phyloP scores from a whole-genome alignment of 805 yeast species.

The Candida vaughaniae region DNA sequence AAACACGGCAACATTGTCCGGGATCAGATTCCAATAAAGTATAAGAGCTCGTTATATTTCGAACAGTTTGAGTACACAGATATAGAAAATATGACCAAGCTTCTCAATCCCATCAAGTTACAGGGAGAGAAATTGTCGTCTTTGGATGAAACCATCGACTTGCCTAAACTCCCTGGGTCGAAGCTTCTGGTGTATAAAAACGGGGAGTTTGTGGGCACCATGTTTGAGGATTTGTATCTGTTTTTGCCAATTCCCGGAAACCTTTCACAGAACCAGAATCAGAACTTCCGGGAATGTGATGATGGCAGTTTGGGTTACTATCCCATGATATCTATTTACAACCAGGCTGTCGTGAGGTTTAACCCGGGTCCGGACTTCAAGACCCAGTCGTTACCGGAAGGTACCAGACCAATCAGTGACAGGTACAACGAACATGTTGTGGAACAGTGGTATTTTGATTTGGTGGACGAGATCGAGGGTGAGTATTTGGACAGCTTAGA shows the following conservation, averaged over 20 bases:
- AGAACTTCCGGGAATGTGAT: slow-evolving; percentile 49
- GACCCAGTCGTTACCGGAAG: slow-evolving; percentile 33
- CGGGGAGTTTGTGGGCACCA: slow-evolving; percentile 65
- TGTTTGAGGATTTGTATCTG: slow-evolving; percentile 66
- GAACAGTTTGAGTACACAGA: slow-evolving; percentile 82
- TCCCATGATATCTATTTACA: slow-evolving; percentile 83
- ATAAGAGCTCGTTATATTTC: slow-evolving; percentile 71
- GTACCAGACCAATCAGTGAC: slow-evolving; percentile 45
- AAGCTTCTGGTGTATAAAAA: slow-evolving; percentile 71
- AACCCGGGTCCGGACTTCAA: slow-evolving; percentile 68
- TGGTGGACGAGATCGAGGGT: slow-evolving; percentile 79
- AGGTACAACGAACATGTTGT: slow-evolving; percentile 69
- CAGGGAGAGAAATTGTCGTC: slow-evolving; percentile 60
- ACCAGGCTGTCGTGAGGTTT: slow-evolving; percentile 71
- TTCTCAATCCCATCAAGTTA: slow-evolving; percentile 68
- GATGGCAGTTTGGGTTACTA: slow-evolving; percentile 89
- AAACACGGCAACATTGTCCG: slow-evolving; percentile 52
- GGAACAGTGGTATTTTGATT: slow-evolving; percentile 81
- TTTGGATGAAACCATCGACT: slow-evolving; percentile 13
- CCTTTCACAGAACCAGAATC: slow-evolving; percentile 44
- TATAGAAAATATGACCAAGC: slow-evolving; percentile 69
- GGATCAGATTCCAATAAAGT: slow-evolving; percentile 85
- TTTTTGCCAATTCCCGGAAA: slow-evolving; percentile 68
- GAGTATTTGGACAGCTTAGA: slow-evolving; percentile 50
- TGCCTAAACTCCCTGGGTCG: slow-evolving; percentile 55